Percentiles rank a stretch among this genome's conserved stretches.
Evolutionary conservation across 2,329 filamentous ascomycete species (phyloP).

Genomic region (Clonostachys chloroleuca): DNA sequence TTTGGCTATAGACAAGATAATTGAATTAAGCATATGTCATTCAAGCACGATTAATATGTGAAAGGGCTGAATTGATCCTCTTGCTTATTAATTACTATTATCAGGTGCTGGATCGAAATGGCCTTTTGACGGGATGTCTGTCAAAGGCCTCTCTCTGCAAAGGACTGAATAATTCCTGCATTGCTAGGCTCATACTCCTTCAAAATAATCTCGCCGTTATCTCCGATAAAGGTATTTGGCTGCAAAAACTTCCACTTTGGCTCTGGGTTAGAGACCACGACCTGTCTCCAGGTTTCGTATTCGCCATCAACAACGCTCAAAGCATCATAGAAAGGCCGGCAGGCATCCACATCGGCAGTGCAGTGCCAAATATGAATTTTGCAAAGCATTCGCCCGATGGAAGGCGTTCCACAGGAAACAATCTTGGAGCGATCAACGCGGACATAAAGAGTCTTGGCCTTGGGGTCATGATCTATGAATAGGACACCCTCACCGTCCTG

Average conservation of each 20-base stretch:
- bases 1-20: too few species aligned
- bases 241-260: not conserved
- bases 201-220: not conserved
- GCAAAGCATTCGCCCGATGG: constrained; percentile 53
- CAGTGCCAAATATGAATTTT: constrained; percentile 59
- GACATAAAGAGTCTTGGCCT: constrained; percentile 43
- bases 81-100: too few species aligned
- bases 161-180: not conserved
- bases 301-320: constrained; percentile 46
- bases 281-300: not conserved
- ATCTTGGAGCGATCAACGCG: constrained; percentile 55
- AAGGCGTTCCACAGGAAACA: constrained; percentile 46
- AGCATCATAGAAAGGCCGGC: constrained; percentile 50
- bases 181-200: not conserved
- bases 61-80: too few species aligned
- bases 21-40: too few species aligned
- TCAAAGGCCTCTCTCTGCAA: not conserved
- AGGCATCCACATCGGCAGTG: constrained; percentile 51
- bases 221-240: not conserved
- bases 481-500: constrained; percentile 46
- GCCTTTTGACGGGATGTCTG: not conserved
- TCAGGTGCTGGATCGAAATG: too few species aligned
- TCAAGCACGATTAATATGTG: too few species aligned
- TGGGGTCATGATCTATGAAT: constrained; percentile 37
- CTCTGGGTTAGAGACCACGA: not conserved